Base-by-base conservation (phyloP, 176 grass and related monocot genomes). In the Cenchrus purpureus region DNA sequence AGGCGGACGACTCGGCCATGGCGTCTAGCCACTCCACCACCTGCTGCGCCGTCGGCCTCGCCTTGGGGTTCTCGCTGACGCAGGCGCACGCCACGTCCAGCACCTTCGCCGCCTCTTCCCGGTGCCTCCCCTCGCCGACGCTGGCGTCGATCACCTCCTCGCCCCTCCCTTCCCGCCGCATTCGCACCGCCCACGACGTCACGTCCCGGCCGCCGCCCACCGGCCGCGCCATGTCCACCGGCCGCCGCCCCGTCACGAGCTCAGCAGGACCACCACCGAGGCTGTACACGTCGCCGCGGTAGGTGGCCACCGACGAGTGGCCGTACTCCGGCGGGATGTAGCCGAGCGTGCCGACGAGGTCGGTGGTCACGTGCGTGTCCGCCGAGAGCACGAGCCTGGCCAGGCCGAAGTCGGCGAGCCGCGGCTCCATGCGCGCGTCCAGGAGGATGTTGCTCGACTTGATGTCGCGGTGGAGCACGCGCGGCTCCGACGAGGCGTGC, bases 401-500 rank as follows among this genome's bases (percentile, higher is more conserved):
- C 34, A 93, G 79, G 0, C 94, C 94, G 84, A 97, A 97, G 78
- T 97, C 94, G 14, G 89, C 73, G 14, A 97, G 90, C 74, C 87
- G 77, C 1, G 89, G 81, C 55, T 70, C 89, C 84, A 94, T 63
- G 12, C 1, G 9, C 12, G 73, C 91, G 79, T 91, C 94, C 4
- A 97, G 94, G 17, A 97, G 89, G 70, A 97, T 92, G 91, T 97
- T 97, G 87, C 89, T 91, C 13, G 94, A 86, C 87, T 97, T 97
- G 87, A 97, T 74, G 87, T 97, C 94, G 17, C 91, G 84, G 84
- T 97, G 94, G 55, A 93, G 86, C 8, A 97, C 87, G 25, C 80
- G 88, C 9, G 94, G 91, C 71, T 85, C 81, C 78, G 84, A 89
- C 66, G 78, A 63, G 14, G 71, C 87, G 89, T 97, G 91, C 45